These are phyloP conservation scores for Eucalyptus tenuipes DNA, from an alignment of 345 rosid species.

Conservation along the genomic window DNA sequence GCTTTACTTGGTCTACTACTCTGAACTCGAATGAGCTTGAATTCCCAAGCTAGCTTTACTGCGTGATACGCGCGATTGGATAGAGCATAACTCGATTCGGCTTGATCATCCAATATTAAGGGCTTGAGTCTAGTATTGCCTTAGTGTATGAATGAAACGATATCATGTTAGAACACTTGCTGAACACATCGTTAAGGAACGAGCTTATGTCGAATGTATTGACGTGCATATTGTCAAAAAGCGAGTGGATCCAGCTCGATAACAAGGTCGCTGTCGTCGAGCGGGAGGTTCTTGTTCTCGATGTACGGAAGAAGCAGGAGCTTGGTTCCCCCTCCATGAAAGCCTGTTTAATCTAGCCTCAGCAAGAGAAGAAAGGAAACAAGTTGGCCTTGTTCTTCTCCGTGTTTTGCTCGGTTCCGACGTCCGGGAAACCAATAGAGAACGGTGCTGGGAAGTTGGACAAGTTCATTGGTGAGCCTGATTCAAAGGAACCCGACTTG, in stretches of 20 bases:
- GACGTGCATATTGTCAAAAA: not conserved
- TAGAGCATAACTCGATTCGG: not conserved
- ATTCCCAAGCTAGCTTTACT: not conserved
- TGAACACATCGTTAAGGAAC: not conserved
- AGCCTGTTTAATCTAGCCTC: not conserved
- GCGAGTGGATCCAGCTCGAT: constrained; percentile 16
- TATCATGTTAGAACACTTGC: not conserved
- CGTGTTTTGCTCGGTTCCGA: not conserved
- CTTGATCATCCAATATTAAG: not conserved
- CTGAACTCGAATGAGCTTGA: not conserved
- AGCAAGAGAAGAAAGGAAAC: not conserved
- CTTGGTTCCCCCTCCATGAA: not conserved
- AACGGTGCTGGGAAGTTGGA: not conserved
- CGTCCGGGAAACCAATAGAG: not conserved
- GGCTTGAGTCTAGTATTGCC: not conserved
- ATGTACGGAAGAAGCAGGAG: not conserved
- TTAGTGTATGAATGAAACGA: not conserved
- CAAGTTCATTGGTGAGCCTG: not conserved
- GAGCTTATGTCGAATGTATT: constrained; percentile 28
- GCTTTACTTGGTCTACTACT: not conserved
- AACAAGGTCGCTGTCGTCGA: constrained; percentile 52
- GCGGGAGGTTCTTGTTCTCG: constrained; percentile 33
- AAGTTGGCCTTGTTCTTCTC: not conserved
- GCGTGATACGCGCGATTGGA: fast-evolving
- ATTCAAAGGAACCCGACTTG: not conserved